Conservation (phyloP, 352 stramenopile species). For the Phytopythium boreale region DNA sequence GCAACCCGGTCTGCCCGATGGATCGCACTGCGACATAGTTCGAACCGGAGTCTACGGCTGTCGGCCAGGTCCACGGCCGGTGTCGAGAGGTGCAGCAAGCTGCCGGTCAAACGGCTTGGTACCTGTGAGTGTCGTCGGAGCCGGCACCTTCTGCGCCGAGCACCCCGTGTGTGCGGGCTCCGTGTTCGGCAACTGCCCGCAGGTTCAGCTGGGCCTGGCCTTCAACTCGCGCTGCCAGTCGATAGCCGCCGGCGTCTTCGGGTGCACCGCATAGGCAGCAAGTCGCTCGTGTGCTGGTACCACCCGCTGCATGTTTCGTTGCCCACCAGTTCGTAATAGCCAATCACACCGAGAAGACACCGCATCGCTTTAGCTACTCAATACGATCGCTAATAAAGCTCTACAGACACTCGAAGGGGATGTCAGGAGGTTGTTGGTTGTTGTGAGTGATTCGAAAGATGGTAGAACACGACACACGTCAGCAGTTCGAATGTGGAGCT, state of each 20-base stretch:
- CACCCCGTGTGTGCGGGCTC: neutral
- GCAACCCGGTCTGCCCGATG: neutral
- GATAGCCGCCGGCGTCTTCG: neutral
- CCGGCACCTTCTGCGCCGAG: neutral
- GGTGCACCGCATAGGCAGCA: neutral
- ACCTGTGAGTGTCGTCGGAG: neutral
- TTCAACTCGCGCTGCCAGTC: neutral
- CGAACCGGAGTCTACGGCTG: constrained; percentile 2
- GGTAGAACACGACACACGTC: no score
- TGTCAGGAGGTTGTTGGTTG: no score
- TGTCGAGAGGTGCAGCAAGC: neutral
- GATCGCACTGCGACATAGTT: neutral
- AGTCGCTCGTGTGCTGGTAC: neutral
- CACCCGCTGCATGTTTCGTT: neutral
- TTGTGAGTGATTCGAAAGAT: no score
- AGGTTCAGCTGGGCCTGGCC: neutral
- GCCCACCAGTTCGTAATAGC: neutral
- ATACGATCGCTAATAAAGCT: no score
- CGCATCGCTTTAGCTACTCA: no score
- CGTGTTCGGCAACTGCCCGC: neutral
- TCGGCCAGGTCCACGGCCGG: neutral
- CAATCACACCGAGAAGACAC: no score
- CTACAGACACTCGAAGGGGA: no score
- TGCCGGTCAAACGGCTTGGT: neutral
- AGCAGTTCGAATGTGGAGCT: neutral